phyloP scores from a whole-genome alignment of 768 basidiomycete species.

The Phylloporus arenicola region DNA sequence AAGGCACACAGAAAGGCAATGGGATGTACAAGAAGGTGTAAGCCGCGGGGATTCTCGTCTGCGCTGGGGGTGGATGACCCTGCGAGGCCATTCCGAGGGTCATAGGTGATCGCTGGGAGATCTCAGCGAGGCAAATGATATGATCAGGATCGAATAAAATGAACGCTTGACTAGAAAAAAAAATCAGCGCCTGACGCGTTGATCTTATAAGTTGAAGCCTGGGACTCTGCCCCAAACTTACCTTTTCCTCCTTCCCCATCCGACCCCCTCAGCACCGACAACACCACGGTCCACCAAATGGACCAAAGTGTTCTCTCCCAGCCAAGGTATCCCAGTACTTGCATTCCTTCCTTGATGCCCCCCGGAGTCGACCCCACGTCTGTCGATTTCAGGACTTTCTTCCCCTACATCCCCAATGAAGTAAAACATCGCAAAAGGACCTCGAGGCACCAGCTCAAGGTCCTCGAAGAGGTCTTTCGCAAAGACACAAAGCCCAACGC shows the following conservation, averaged over 20 bases:
- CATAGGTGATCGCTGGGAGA: not conserved
- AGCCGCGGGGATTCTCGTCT: not conserved
- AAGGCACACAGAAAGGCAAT: not conserved
- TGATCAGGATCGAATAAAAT: slow-evolving; percentile 7
- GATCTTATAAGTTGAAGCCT: slow-evolving; percentile 19
- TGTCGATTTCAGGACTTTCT: slow-evolving; percentile 80
- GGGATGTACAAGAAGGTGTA: not conserved
- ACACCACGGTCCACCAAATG: slow-evolving; percentile 20
- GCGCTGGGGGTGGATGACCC: no score
- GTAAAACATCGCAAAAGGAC: slow-evolving; percentile 94
- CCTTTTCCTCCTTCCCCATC: slow-evolving; percentile 22
- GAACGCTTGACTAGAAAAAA: not conserved
- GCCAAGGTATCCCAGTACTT: slow-evolving; percentile 34
- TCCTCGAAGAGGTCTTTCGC: slow-evolving; percentile 83
- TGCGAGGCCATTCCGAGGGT: no score
- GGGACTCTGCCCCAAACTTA: no score
- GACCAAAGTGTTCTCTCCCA: slow-evolving; percentile 17
- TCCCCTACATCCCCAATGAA: slow-evolving; percentile 85
- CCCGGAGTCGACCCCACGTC: slow-evolving; percentile 55
- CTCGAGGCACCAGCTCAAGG: slow-evolving; percentile 79
- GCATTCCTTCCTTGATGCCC: slow-evolving; percentile 44
- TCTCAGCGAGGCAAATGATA: not conserved
- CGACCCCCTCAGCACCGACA: slow-evolving; percentile 8
- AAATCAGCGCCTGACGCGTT: slow-evolving; percentile 11
- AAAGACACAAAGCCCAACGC: slow-evolving; percentile 91